Base-by-base conservation (phyloP, 768 basidiomycete species). In the Boletus sp. region DNA sequence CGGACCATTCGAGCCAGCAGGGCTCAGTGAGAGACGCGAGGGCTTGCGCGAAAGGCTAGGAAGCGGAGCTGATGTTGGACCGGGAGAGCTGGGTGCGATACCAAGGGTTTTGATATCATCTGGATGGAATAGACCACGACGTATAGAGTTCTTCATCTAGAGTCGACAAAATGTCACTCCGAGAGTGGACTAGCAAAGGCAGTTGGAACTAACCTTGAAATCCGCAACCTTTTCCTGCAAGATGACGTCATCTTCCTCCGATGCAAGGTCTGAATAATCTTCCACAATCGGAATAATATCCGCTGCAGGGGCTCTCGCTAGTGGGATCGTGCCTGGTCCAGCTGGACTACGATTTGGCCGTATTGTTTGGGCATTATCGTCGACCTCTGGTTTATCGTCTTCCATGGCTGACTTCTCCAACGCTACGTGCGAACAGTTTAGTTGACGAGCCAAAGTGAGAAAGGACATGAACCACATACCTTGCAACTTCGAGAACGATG, bases 261-360 rank as follows among this genome's bases (percentile, higher is more conserved):
- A 74, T 23, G 83, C 84, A 38, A 96, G 71, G 66, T 98, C 95
- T 7, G 93, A 95, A 65, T 93, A 95, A 70, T 98, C 95, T 64
- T 98, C 95, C 3, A 87, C 80, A 38, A 90, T 87, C 7, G 87
- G 83, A 9, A 72, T 70, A 30, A 90, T 85, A 38, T 79, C 81
- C 9, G 77, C 73, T 9, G 87, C 70, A 1, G 88, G 88, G 3
- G 85, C 76, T 66, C 76, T 81, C 17, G 85, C 80, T 7, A 85
- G 72, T 38, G 83, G 78, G 8, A 83, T 69, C 11, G 78, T 72
- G 15, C 70, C 68, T 27, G 77, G 79, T 29, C 72, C 70, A 17
- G 77, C 81, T 11, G 90, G 88, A 67, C 90, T 92, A 53, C 83
- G 79, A 40, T 71, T 83, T 19, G 91, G 88, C 17, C 88, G 79